A percentile compares a stretch with the other conserved stretches of the same genome.
phyloP scores from a whole-genome alignment of 2,329 filamentous ascomycete species.

The Epichloe sylvatica region DNA sequence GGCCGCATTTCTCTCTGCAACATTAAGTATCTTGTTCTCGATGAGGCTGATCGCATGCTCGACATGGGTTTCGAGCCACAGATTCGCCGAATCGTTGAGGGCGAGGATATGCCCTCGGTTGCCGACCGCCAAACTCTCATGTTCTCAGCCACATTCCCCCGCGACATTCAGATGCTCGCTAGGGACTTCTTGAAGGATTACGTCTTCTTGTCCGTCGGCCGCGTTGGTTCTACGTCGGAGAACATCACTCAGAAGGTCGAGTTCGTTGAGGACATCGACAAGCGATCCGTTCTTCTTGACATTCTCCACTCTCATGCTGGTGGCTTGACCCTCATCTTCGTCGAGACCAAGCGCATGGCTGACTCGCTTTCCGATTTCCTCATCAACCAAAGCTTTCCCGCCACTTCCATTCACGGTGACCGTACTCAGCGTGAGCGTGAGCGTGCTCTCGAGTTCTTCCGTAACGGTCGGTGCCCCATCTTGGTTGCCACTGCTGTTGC shows the following conservation, averaged over 20 bases:
- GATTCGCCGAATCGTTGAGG: conserved; percentile 95
- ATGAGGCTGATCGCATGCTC: conserved; percentile 99
- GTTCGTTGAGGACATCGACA: conserved; percentile 93
- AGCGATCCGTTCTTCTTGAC: conserved; percentile 92
- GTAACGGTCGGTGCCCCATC: conserved; percentile 87
- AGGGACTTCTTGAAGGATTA: conserved; percentile 99
- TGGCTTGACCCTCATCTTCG: conserved; percentile 90
- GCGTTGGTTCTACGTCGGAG: conserved; percentile 98
- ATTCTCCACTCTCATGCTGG: conserved; percentile 89
- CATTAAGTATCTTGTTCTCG: conserved; percentile 98
- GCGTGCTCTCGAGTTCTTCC: conserved; percentile 94
- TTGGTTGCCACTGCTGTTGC: conserved; percentile 94
- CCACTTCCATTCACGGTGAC: conserved; percentile 96
- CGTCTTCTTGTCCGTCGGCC: conserved; percentile 95
- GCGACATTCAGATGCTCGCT: conserved; percentile 97
- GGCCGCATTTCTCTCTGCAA: conserved; percentile 93
- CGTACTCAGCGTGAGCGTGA: conserved; percentile 98
- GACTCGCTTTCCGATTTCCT: conserved; percentile 96
- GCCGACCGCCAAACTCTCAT: conserved; percentile 90
- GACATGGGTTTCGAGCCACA: conserved; percentile 99
- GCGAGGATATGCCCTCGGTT: conserved; percentile 89
- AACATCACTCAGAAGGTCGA: conserved; percentile 99
- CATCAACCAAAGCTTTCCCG: conserved; percentile 96
- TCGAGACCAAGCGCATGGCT: conserved; percentile 99
- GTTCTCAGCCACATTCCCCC: conserved; percentile 97